These are phyloP conservation scores for Annona cherimola DNA, from an alignment of 164 flowering plant species.

Conservation along the genomic window DNA sequence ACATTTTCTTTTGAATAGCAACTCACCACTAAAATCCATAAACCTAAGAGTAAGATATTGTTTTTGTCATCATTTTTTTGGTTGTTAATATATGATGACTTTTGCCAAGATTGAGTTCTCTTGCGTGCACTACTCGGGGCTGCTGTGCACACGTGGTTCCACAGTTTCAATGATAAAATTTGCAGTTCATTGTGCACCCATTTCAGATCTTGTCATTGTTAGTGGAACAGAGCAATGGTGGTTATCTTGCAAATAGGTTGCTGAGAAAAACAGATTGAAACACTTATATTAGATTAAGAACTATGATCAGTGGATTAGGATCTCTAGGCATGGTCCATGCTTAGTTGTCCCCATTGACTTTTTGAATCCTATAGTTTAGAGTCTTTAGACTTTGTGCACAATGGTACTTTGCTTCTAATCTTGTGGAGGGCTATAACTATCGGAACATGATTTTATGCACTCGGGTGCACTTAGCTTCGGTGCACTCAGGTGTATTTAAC, in stretches of 20 bases:
- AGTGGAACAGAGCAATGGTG: neutral
- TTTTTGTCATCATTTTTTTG: neutral
- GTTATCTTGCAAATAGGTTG: neutral
- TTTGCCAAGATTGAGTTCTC: neutral
- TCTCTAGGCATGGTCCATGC: neutral
- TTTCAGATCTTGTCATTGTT: neutral
- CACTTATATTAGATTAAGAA: neutral
- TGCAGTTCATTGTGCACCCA: neutral
- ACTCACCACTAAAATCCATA: constrained; percentile 50
- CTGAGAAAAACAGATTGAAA: neutral
- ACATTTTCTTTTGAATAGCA: constrained; percentile 42
- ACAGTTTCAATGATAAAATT: neutral
- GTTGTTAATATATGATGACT: neutral
- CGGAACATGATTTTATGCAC: too few species aligned
- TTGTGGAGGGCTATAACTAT: too few species aligned
- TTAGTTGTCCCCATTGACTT: neutral
- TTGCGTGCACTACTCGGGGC: neutral
- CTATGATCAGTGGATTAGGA: neutral
- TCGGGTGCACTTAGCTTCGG: too few species aligned
- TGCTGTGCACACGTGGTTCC: neutral
- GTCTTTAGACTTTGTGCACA: neutral
- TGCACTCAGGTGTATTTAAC: too few species aligned
- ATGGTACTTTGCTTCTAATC: neutral
- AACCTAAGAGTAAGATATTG: constrained; percentile 60
- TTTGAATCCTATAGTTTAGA: neutral